Percentiles rank a stretch among this genome's conserved stretches.
Evolutionary conservation across 768 basidiomycete species (phyloP).

Genomic region (Tricholoma sp.): DNA sequence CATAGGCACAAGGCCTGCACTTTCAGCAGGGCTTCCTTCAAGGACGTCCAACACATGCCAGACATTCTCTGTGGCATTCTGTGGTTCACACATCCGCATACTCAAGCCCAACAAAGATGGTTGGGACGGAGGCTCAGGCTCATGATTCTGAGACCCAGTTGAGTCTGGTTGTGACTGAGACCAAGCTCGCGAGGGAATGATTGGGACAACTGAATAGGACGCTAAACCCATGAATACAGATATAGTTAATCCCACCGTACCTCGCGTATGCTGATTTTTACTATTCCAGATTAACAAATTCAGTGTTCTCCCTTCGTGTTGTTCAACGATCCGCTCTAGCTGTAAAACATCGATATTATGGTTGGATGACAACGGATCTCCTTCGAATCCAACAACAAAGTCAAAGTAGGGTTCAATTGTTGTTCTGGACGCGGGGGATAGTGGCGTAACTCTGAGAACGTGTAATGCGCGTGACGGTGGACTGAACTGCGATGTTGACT

Average conservation of each 20-base stretch:
- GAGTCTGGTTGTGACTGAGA: slow-evolving; percentile 34
- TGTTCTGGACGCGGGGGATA: slow-evolving; percentile 83
- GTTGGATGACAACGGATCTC: slow-evolving; percentile 47
- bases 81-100: slow-evolving; percentile 90
- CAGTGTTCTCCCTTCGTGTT: slow-evolving; percentile 65
- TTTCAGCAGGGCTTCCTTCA: slow-evolving; percentile 95
- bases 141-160: slow-evolving; percentile 33
- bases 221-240: slow-evolving; percentile 2
- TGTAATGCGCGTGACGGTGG: slow-evolving; percentile 68
- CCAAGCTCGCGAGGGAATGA: slow-evolving; percentile 86
- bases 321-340: slow-evolving; percentile 78
- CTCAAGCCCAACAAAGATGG: slow-evolving; percentile 93
- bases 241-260: slow-evolving; percentile 30
- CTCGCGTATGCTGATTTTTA: slow-evolving; percentile 67
- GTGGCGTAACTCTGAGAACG: slow-evolving; percentile 84
- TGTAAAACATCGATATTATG: slow-evolving; percentile 62
- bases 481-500: slow-evolving; percentile 54
- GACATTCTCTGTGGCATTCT: slow-evolving; percentile 84
- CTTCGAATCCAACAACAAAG: slow-evolving; percentile 90
- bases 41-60: slow-evolving; percentile 98
- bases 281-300: slow-evolving; percentile 82
- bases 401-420: slow-evolving; percentile 93
- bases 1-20: slow-evolving; percentile 93
- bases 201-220: slow-evolving; percentile 60
- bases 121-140: slow-evolving; percentile 41